Evolutionary conservation across 164 flowering plant species (phyloP).

Genomic region (Amborella trichopoda): DNA sequence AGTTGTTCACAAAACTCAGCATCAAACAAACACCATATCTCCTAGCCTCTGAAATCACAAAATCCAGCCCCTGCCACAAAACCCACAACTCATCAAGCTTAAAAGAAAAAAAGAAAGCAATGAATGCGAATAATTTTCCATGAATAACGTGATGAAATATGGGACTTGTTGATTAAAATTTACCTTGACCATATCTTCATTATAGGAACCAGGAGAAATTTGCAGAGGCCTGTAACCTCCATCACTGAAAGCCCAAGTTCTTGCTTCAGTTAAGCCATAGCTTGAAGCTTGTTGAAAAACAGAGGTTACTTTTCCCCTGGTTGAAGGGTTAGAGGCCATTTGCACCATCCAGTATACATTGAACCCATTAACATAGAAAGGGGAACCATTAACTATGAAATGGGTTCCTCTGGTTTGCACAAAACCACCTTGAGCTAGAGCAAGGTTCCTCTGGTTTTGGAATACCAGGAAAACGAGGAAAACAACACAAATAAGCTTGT

Average conservation of each 20-base stretch:
- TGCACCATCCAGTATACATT: conserved; percentile 34
- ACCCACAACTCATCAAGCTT: too few species aligned
- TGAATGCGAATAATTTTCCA: too few species aligned
- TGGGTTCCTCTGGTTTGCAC: conserved; percentile 14
- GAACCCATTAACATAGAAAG: conserved; percentile 16
- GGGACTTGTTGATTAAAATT: not conserved
- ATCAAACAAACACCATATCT: conserved; percentile 31
- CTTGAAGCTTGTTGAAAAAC: conserved; percentile 28
- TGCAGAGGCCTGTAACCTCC: conserved; percentile 38
- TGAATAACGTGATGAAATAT: too few species aligned
- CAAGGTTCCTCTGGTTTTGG: not conserved
- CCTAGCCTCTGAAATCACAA: conserved; percentile 43
- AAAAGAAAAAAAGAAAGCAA: too few species aligned
- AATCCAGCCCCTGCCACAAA: conserved; percentile 47
- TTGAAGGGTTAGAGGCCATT: conserved; percentile 27
- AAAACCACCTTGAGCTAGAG: not conserved
- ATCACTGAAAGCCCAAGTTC: conserved; percentile 66
- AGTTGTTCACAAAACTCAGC: conserved; percentile 43
- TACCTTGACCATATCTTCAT: conserved; percentile 44
- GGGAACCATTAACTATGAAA: conserved; percentile 11
- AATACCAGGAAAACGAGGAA: conserved; percentile 2
- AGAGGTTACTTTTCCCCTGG: conserved; percentile 20
- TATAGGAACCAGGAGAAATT: conserved; percentile 33
- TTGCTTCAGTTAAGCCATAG: conserved; percentile 28
- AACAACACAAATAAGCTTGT: too few species aligned